phyloP scores from a whole-genome alignment of 1,139 yeast genomes.

The Yamadazyma epiphylla region DNA sequence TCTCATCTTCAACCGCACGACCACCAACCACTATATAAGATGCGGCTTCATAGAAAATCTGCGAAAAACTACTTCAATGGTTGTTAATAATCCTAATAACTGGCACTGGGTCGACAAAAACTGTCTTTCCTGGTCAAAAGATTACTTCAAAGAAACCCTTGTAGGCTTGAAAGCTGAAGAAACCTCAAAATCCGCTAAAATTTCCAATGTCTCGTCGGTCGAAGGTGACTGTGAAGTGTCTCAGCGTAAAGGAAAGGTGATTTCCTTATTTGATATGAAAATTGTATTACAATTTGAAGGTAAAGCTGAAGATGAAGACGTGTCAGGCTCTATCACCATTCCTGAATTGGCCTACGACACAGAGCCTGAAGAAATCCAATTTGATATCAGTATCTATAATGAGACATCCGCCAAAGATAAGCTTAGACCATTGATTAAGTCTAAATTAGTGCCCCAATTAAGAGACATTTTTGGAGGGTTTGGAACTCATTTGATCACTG shows the following conservation, averaged over 20 bases:
- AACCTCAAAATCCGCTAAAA: conserved; percentile 33
- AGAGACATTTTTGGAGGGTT: conserved; percentile 58
- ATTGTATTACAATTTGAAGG: conserved; percentile 63
- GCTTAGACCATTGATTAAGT: conserved; percentile 51
- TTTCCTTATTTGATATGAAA: conserved; percentile 81
- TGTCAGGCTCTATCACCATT: conserved; percentile 68
- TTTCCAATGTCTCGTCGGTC: conserved; percentile 59
- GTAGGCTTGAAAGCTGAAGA: conserved; percentile 45
- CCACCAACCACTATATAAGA: too few relatives aligned
- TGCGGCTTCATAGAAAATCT: too few relatives aligned
- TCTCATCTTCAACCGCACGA: too few relatives aligned
- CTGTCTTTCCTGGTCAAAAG: conserved; percentile 86
- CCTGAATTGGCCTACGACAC: conserved; percentile 98
- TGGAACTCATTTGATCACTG: conserved; percentile 70
- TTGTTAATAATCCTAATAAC: conserved; percentile 49
- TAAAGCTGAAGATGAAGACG: conserved; percentile 27
- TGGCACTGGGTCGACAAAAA: conserved; percentile 99
- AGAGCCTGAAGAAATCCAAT: conserved; percentile 78
- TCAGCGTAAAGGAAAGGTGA: conserved; percentile 95
- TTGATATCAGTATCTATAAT: conserved; percentile 66
- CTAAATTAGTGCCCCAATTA: conserved; percentile 63
- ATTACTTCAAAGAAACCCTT: conserved; percentile 63
- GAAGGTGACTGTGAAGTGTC: conserved; percentile 97
- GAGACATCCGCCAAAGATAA: conserved; percentile 53
- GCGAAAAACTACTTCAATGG: too few relatives aligned